Conservation (phyloP, 805 yeast species). For the Lipomyces orientalis region DNA sequence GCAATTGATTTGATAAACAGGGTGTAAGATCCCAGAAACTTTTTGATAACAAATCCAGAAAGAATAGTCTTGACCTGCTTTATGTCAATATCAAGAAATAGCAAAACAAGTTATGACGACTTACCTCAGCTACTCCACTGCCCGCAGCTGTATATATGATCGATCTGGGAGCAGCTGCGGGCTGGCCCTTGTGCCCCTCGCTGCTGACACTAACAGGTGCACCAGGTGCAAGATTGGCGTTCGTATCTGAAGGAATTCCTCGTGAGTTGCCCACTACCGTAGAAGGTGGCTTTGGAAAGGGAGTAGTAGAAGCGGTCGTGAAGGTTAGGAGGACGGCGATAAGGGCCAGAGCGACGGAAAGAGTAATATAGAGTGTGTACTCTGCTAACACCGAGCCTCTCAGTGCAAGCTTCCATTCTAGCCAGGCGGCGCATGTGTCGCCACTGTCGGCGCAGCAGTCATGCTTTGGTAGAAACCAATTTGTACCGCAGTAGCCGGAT, state of each 20-base stretch:
- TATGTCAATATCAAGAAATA: neutral
- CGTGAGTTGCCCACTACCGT: neutral
- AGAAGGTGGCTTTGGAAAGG: conserved; percentile 21
- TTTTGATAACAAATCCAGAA: conserved; percentile 62
- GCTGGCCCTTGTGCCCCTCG: neutral
- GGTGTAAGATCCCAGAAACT: conserved; percentile 59
- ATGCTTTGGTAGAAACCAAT: conserved; percentile 53
- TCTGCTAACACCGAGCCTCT: conserved; percentile 39
- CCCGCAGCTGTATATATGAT: conserved; percentile 60
- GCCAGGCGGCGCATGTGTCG: conserved; percentile 51
- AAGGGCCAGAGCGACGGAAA: conserved; percentile 25
- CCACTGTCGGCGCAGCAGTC: conserved; percentile 49
- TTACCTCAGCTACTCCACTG: conserved; percentile 64
- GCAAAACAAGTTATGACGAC: neutral
- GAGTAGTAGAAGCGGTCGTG: conserved; percentile 53
- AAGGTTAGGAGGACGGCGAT: conserved; percentile 53
- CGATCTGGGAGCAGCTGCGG: conserved; percentile 24
- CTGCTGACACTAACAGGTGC: neutral
- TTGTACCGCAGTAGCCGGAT: conserved; percentile 56
- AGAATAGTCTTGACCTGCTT: conserved; percentile 55
- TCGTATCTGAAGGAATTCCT: neutral
- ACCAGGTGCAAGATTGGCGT: conserved; percentile 6
- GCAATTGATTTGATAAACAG: conserved; percentile 56
- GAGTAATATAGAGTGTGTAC: conserved; percentile 45
- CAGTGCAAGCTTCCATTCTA: conserved; percentile 30